Conservation (phyloP, 1,284 basidiomycete genomes). For the Flammula alnicola region DNA sequence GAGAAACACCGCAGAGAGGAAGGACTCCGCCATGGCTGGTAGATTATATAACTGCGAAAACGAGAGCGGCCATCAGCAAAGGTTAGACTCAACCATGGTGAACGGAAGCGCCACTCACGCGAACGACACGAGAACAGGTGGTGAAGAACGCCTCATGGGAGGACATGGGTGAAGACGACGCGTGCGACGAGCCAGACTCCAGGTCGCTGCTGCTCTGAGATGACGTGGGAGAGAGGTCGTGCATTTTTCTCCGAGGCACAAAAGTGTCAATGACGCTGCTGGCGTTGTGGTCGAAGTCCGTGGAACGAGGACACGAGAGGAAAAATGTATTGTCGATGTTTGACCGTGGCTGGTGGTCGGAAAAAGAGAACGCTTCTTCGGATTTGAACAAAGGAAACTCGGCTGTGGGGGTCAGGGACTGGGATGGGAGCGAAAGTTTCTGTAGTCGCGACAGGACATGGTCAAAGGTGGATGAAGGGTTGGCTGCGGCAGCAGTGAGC, state of each 20-base stretch:
- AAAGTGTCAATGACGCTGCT: conserved; percentile 36
- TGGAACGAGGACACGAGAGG: background rate
- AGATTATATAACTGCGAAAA: conserved; percentile 40
- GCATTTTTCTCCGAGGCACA: conserved; percentile 31
- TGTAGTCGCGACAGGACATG: conserved; percentile 27
- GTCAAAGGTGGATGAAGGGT: conserved; percentile 20
- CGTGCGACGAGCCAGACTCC: conserved; percentile 5
- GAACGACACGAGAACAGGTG: conserved; percentile 55
- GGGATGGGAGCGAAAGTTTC: conserved; percentile 28
- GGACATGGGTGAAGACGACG: conserved; percentile 29
- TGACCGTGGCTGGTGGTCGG: too few relatives aligned
- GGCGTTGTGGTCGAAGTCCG: too few relatives aligned
- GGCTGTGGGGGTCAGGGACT: too few relatives aligned
- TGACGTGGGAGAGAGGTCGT: conserved; percentile 40
- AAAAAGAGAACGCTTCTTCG: too few relatives aligned
- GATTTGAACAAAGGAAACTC: too few relatives aligned
- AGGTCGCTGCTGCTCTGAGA: conserved; percentile 39
- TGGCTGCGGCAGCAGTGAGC: conserved; percentile 4
- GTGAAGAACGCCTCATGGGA: conserved; percentile 49
- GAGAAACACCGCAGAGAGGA: conserved; percentile 43
- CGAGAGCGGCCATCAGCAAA: conserved; percentile 3
- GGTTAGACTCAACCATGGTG: background rate
- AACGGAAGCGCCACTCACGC: conserved; percentile 39
- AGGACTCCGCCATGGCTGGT: conserved; percentile 38
- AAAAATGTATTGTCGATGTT: background rate